Base-by-base conservation (phyloP, 78 protist genomes). In the Dictyostelium purpureum region DNA sequence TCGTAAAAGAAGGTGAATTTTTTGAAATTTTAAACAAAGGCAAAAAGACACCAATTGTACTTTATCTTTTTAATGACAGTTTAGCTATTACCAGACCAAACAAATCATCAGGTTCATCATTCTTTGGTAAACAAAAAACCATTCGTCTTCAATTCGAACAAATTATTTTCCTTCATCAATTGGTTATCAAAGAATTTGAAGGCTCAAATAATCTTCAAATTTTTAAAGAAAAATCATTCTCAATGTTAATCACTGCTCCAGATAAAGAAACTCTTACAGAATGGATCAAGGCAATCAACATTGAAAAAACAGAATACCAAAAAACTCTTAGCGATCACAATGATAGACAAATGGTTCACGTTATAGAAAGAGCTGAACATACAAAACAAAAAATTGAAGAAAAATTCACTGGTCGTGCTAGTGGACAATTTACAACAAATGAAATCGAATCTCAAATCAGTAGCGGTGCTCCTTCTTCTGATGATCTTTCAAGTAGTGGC, bases 61-160 rank as follows among this genome's bases (percentile, higher is more conserved):
- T 85, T 37, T 85, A 85, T 16, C 56, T 85, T 26, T 85, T 85
- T 57, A 85, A 85, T 18, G 92, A 85, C 47, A 31, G 45, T 16
- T 26, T 85, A 11, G 74, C 82, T 4, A 66, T 85, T 33, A 73
- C 82, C 12, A 38, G 82, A 21, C 82, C 92, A 18, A 31, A 79
- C 12, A 85, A 85, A 38, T 73, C 92, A 4, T 37, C 57, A 26
- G 78, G 92, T 28, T 75, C 81, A 1, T 85, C 92, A 10, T 85
- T 85, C 75, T 85, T 85, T 73, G 82, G 92, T 21, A 85, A 85
- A 57, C 67, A 52, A 56, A 85, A 85, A 54, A 85, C 92, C 12
- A 73, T 85, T 61, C 80, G 92, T 73, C 37, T 85, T 7, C 92
- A 85, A 73, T 70, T 59, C 19, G 92, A 66, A 51, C 42, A 43